Conservation (phyloP, 306 rosid genomes). For the Trifolium subterraneum region DNA sequence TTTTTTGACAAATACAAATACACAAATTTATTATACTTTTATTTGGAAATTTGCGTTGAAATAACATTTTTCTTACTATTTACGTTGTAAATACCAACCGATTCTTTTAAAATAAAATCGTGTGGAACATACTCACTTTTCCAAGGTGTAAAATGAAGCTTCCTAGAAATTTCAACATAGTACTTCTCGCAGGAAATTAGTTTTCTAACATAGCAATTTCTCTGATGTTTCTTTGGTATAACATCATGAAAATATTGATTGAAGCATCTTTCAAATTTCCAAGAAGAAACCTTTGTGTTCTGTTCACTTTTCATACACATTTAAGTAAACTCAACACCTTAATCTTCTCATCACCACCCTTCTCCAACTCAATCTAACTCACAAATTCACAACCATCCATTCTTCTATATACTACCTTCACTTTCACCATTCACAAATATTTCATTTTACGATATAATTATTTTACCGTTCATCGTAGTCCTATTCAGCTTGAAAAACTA, state of each 20-base stretch:
- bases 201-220: not conserved
- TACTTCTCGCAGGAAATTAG: not conserved
- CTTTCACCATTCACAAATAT: too few relatives aligned
- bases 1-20: too few relatives aligned
- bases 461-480: too few relatives aligned
- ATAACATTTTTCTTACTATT: too few relatives aligned
- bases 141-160: not conserved
- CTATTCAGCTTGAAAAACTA: too few relatives aligned
- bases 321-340: conserved; percentile 3
- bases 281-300: not conserved
- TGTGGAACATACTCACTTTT: not conserved
- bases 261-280: conserved; percentile 30
- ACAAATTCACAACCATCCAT: not conserved
- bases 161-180: not conserved
- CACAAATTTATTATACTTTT: too few relatives aligned
- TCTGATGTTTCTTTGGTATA: not conserved
- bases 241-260: not conserved
- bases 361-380: not conserved
- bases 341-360: not conserved
- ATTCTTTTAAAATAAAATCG: too few relatives aligned
- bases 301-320: not conserved
- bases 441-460: too few relatives aligned
- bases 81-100: too few relatives aligned
- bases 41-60: too few relatives aligned
- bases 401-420: not conserved